phyloP scores from a whole-genome alignment of 2,329 filamentous ascomycete genomes.

The Teratosphaeria zuluensis region DNA sequence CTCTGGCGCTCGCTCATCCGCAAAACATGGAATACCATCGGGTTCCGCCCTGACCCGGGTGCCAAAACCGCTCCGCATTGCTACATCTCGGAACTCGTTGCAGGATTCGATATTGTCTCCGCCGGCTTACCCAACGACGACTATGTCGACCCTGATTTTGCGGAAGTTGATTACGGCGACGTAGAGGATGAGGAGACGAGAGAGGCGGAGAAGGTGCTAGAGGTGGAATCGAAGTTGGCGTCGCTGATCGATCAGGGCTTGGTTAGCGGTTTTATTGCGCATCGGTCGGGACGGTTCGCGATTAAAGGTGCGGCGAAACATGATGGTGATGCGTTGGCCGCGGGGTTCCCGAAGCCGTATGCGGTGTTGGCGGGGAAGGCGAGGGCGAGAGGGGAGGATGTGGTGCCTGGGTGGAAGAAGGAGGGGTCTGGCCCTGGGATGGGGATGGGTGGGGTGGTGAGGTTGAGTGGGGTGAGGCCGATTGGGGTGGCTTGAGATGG shows the following conservation, averaged over 20 bases:
- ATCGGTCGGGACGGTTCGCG: conserved; percentile 66
- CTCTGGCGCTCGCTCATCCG: conserved; percentile 77
- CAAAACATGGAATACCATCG: conserved; percentile 67
- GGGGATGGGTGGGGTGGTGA: conserved; percentile 47
- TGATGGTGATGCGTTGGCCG: conserved; percentile 48
- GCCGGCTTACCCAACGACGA: background rate
- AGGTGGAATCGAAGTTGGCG: conserved; percentile 60
- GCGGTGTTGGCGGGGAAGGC: conserved; percentile 55
- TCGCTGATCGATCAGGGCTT: conserved; percentile 72
- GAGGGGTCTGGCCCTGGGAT: conserved; percentile 12
- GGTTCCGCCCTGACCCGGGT: conserved; percentile 42
- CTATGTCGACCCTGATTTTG: conserved; percentile 36
- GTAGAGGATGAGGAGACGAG: background rate
- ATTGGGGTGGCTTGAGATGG: conserved; percentile 20
- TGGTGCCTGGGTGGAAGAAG: conserved; percentile 69
- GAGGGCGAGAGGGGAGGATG: conserved; percentile 44
- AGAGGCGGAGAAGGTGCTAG: conserved; percentile 7
- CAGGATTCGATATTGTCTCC: conserved; percentile 43
- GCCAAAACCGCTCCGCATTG: conserved; percentile 60
- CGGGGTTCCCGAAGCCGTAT: conserved; percentile 69
- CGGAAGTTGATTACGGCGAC: conserved; percentile 19
- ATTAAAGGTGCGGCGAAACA: conserved; percentile 61
- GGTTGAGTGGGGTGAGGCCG: conserved; percentile 46
- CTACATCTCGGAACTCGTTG: conserved; percentile 58
- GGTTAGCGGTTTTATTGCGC: conserved; percentile 74